These are phyloP conservation scores for Phytophthora sp. DNA, from an alignment of 352 stramenopile species.

Conservation along the genomic window DNA sequence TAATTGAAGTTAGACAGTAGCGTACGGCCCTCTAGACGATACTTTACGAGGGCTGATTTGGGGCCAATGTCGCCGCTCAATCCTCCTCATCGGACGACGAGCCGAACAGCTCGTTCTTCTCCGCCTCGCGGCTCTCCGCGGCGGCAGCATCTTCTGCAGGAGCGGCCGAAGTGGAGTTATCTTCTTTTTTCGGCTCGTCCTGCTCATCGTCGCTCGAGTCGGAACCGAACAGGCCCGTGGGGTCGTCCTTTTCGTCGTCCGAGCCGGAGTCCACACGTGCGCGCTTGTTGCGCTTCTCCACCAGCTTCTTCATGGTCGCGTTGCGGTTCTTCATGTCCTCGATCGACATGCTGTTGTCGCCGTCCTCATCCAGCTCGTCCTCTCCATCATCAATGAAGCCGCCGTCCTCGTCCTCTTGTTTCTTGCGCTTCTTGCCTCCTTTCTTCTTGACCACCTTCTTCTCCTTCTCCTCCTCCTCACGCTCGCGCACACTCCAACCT, in stretches of 20 bases:
- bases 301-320: slow-evolving; percentile 83
- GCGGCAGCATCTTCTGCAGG: slow-evolving; percentile 14
- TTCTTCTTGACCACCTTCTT: slow-evolving; percentile 80
- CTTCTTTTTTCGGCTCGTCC: slow-evolving; percentile 32
- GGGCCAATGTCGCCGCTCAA: slow-evolving; percentile 8
- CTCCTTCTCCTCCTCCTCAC: slow-evolving; percentile 80
- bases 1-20: slow-evolving; percentile 11
- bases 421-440: slow-evolving; percentile 80
- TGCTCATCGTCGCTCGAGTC: slow-evolving; percentile 83
- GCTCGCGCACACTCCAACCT: slow-evolving; percentile 83
- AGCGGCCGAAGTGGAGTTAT: slow-evolving; percentile 8
- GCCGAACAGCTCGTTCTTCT: slow-evolving; percentile 87
- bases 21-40: neutral
- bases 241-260: slow-evolving; percentile 71
- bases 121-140: slow-evolving; percentile 48
- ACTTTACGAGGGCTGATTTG: neutral
- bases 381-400: slow-evolving; percentile 72
- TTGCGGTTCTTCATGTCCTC: slow-evolving; percentile 93
- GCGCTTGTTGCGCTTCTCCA: slow-evolving; percentile 86
- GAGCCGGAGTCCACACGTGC: slow-evolving; percentile 52
- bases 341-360: slow-evolving; percentile 75
- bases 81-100: slow-evolving; percentile 79
- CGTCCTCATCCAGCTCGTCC: slow-evolving; percentile 66
- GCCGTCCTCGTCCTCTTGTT: slow-evolving; percentile 70
- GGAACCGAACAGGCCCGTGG: slow-evolving; percentile 79